Base-by-base conservation (phyloP, 108 stramenopile genomes). In the Schizochytrium sp. region DNA sequence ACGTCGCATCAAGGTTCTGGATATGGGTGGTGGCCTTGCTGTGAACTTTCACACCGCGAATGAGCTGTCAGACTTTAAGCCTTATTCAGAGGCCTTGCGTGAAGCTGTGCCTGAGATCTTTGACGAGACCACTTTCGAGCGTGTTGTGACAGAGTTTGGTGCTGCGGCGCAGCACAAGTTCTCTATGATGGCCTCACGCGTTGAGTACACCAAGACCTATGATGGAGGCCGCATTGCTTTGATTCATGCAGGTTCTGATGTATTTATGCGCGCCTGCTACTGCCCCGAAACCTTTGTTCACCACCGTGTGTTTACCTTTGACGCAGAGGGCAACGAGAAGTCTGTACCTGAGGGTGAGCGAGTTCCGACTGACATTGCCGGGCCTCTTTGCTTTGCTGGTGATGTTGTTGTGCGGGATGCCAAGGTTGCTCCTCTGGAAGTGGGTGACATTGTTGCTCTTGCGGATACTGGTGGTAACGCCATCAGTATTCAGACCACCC, bases 1-100 rank as follows among this genome's bases (percentile, higher is more conserved):
- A 47, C 59, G 59, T 7, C 88, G 55, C 61, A 90, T 92, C 17
- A 4, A 13, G 5, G 15, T 46, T 40, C 15, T 92, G 4, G 92
- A 92, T 88, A 91, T 92, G 13, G 92, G 92, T 5, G 92, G 92
- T 47, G 92, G 92, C 1, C 69, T 92, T n/a, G 40, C 89, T 3
- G 87, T 72, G 47, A 89, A 92, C 76, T 92, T 91, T 42, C 47
- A 53, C 15, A 12, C 46, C 1, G 88, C 90, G 41, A 28, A 45
- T 44, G 49, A 61, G 41, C 90, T 83, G 7, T 83, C 92, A 40
- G 46, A 12, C 44, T 91, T 89, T 64, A 87, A 45, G 15, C 90
- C 89, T 28, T 92, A 92, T 46, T 88, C 89, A 8, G 58, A 17
- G 46, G 59, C n/a, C 3, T 38, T 90, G 3, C 88, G 88, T n/a